Conservation (phyloP, 345 rosid species). For the Aethionema arabicum region DNA sequence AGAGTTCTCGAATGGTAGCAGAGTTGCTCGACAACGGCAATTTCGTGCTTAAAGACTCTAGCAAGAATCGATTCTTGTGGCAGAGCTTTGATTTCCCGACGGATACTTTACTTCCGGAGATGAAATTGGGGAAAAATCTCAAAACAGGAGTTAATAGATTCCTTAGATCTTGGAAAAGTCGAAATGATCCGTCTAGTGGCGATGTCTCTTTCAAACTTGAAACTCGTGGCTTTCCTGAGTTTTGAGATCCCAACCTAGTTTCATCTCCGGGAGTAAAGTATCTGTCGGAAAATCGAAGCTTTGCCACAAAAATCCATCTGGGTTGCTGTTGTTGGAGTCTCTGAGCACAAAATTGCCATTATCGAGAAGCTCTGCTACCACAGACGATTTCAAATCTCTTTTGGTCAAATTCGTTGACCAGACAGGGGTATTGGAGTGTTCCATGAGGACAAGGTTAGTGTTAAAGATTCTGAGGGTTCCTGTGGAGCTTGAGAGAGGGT, state of each 20-base stretch:
- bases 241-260: constrained; percentile 56
- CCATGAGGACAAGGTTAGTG: constrained; percentile 40
- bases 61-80: constrained; percentile 44
- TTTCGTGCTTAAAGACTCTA: constrained; percentile 53
- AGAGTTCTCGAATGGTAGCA: constrained; percentile 42
- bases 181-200: constrained; percentile 63
- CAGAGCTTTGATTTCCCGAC: constrained; percentile 85
- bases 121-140: constrained; percentile 85
- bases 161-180: constrained; percentile 56
- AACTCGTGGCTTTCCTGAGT: too few species aligned
- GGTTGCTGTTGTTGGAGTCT: constrained; percentile 19
- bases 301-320: constrained; percentile 49
- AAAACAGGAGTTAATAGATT: constrained; percentile 42
- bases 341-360: constrained; percentile 61
- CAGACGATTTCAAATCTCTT: constrained; percentile 12
- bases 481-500: constrained; percentile 45
- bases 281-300: constrained; percentile 72
- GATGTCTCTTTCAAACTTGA: too few species aligned
- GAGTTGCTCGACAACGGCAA: constrained; percentile 73
- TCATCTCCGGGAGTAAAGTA: constrained; percentile 65
- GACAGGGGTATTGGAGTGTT: constrained; percentile 12
- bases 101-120: constrained; percentile 69
- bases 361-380: constrained; percentile 45
- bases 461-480: constrained; percentile 40
- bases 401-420: constrained; percentile 48